phyloP scores from a whole-genome alignment of 768 basidiomycete genomes.

The Calocybe cyanea region DNA sequence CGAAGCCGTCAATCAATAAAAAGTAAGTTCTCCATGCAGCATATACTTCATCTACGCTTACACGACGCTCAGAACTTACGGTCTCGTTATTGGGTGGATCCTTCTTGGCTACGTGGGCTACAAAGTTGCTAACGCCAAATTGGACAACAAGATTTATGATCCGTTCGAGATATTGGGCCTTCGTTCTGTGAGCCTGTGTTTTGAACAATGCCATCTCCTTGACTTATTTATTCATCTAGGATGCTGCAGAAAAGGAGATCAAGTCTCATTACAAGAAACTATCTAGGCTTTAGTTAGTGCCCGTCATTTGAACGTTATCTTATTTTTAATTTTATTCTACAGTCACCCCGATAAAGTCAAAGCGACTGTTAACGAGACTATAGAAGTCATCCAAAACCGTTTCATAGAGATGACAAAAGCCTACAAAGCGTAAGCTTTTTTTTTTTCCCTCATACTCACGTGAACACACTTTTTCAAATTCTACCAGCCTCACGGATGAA shows the following conservation, averaged over 20 bases:
- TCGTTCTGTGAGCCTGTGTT: conserved; percentile 44
- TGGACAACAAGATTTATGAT: conserved; percentile 77
- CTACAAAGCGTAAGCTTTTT: conserved; percentile 79
- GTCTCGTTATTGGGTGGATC: conserved; percentile 72
- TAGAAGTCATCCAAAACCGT: conserved; percentile 78
- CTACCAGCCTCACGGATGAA: conserved; percentile 79
- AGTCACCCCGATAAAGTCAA: conserved; percentile 98
- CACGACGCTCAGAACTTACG: conserved; percentile 41
- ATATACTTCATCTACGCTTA: not conserved
- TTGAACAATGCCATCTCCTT: not conserved
- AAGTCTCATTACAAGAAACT: conserved; percentile 94
- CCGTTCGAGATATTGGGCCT: conserved; percentile 94
- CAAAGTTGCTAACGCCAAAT: conserved; percentile 51
- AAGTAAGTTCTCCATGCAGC: conserved; percentile 36
- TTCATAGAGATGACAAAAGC: conserved; percentile 97
- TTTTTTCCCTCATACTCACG: not conserved
- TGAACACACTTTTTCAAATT: not conserved
- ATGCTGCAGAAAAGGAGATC: conserved; percentile 80
- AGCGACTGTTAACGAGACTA: conserved; percentile 74
- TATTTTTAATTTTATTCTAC: not conserved
- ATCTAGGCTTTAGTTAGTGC: conserved; percentile 74
- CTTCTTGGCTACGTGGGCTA: conserved; percentile 66
- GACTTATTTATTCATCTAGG: conserved; percentile 35
- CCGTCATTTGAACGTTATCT: not conserved
- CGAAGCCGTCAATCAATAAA: conserved; percentile 44